Evolutionary conservation across 2,329 filamentous ascomycete species (phyloP).

Genomic region (Microcyclosporella mali): DNA sequence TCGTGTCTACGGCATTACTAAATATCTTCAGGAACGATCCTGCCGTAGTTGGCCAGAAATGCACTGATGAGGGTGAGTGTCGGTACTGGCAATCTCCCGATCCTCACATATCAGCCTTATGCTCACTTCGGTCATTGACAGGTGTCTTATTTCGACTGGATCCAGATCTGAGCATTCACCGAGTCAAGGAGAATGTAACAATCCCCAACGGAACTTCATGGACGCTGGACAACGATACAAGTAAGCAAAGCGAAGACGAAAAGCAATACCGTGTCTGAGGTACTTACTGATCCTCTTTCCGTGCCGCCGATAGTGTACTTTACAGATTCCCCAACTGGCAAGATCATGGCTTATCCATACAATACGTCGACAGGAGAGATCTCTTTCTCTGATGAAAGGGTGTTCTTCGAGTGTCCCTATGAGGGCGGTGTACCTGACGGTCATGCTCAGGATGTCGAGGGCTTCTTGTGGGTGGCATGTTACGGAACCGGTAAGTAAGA

Average conservation of each 20-base stretch:
- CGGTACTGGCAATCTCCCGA: not conserved
- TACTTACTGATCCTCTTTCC: too few relatives aligned
- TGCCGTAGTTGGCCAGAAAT: conserved; percentile 21
- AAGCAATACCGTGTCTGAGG: too few relatives aligned
- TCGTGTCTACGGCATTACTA: not conserved
- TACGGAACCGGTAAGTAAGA: conserved; percentile 66
- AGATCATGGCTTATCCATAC: conserved; percentile 72
- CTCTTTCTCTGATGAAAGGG: conserved; percentile 59
- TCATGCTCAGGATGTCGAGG: conserved; percentile 74
- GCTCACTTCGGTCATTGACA: conserved; percentile 29
- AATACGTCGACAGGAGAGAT: conserved; percentile 57
- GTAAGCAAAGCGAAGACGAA: too few relatives aligned
- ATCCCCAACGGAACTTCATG: conserved; percentile 57
- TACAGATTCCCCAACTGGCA: conserved; percentile 66
- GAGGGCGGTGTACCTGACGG: conserved; percentile 69
- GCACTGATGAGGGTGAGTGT: conserved; percentile 33
- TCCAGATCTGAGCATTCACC: conserved; percentile 52
- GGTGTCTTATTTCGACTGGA: conserved; percentile 70
- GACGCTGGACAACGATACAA: conserved; percentile 63
- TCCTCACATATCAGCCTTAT: too few relatives aligned
- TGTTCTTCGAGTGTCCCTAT: conserved; percentile 64
- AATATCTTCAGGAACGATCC: conserved; percentile 62
- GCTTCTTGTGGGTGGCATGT: conserved; percentile 84
- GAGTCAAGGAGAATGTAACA: conserved; percentile 48
- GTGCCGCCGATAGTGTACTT: too few relatives aligned